phyloP scores from a whole-genome alignment of 1,139 yeast species.

The Kodamaea anthophila region DNA sequence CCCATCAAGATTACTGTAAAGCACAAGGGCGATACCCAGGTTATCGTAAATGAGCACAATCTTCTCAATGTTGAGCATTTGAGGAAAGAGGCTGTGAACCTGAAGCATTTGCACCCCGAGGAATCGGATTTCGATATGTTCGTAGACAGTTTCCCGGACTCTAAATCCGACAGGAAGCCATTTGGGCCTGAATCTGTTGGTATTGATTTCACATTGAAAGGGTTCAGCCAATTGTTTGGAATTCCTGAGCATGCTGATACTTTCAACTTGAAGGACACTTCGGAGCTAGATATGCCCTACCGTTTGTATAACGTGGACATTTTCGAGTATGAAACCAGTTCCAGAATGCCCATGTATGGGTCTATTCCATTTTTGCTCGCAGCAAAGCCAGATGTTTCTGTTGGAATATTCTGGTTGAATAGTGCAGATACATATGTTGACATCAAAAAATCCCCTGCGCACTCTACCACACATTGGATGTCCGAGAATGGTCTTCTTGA shows the following conservation, averaged over 20 bases:
- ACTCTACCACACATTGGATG: constrained; percentile 73
- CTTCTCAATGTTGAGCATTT: constrained; percentile 77
- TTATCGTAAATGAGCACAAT: constrained; percentile 62
- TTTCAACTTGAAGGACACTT: constrained; percentile 65
- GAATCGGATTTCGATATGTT: constrained; percentile 57
- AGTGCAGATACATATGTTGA: constrained; percentile 91
- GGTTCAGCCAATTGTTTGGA: constrained; percentile 68
- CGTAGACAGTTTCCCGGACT: constrained; percentile 55
- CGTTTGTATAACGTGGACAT: constrained; percentile 88
- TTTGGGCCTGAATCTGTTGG: constrained; percentile 92
- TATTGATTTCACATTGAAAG: constrained; percentile 62
- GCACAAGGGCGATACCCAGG: constrained; percentile 38
- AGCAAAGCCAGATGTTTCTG: constrained; percentile 49
- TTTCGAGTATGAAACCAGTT: constrained; percentile 80
- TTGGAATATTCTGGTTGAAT: constrained; percentile 88
- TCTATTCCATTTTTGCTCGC: constrained; percentile 84
- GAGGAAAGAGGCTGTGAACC: constrained; percentile 37
- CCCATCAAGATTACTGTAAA: constrained; percentile 51
- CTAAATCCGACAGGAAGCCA: constrained; percentile 54
- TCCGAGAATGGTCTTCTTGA: constrained; percentile 86
- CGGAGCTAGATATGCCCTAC: constrained; percentile 55
- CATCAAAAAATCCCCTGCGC: constrained; percentile 36
- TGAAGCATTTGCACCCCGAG: constrained; percentile 40
- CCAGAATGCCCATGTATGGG: constrained; percentile 90
- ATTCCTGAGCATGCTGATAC: constrained; percentile 94